A percentile compares a stretch with the other conserved stretches of the same genome.
Conservation (phyloP, 2,329 filamentous ascomycete species). For the Gyromitra esculenta region DNA sequence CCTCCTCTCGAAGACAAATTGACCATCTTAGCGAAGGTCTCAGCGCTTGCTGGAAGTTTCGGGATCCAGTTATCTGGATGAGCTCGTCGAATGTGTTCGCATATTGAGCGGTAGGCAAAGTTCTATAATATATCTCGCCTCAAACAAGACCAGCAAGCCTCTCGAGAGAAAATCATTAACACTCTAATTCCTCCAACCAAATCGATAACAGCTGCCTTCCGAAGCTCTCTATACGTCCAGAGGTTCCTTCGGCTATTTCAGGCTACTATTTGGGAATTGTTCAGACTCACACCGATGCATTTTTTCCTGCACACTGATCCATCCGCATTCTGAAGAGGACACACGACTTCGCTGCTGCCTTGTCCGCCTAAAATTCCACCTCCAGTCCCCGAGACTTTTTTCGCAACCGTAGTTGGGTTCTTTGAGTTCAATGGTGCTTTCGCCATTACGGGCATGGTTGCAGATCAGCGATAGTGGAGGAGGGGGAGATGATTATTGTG, state of each 20-base stretch:
- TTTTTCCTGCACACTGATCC: conserved; percentile 96
- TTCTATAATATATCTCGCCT: conserved; percentile 51
- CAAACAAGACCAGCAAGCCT: conserved; percentile 52
- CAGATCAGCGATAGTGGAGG: not conserved
- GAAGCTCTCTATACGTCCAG: conserved; percentile 47
- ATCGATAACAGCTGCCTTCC: conserved; percentile 34
- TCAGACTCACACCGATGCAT: conserved; percentile 90
- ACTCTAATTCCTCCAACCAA: conserved; percentile 47
- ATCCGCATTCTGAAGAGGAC: conserved; percentile 94
- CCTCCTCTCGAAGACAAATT: conserved; percentile 41
- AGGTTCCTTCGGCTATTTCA: conserved; percentile 39
- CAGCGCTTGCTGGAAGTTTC: conserved; percentile 96
- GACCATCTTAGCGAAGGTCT: conserved; percentile 93
- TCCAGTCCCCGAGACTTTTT: conserved; percentile 50
- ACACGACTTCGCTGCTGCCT: conserved; percentile 77
- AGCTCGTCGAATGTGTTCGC: conserved; percentile 97
- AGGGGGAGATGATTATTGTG: not conserved
- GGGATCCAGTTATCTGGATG: conserved; percentile 97
- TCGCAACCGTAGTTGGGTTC: conserved; percentile 52
- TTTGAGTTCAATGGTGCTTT: conserved; percentile 55
- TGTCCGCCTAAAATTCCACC: conserved; percentile 53
- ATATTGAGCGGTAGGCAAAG: conserved; percentile 87
- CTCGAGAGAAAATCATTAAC: conserved; percentile 54
- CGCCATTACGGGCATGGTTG: conserved; percentile 52
- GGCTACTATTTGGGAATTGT: conserved; percentile 42